Conservation (phyloP, 106 monocot genomes). For the Xerophyta viscosa region DNA sequence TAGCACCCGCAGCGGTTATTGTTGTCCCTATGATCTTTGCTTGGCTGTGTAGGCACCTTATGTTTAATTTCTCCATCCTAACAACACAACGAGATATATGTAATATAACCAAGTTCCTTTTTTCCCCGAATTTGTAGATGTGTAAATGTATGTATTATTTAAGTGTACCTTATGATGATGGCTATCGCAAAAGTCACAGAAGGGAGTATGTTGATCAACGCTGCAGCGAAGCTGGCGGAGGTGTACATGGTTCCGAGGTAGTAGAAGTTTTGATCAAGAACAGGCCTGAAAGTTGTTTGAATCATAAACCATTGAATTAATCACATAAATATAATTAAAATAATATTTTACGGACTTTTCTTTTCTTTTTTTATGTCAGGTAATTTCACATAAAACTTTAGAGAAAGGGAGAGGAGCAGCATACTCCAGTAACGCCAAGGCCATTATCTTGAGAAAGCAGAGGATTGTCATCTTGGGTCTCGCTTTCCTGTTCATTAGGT, state of each 20-base stretch:
- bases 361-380: background rate
- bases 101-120: background rate
- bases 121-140: too few species aligned
- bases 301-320: background rate
- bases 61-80: constrained; percentile 55
- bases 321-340: background rate
- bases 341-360: background rate
- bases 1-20: constrained; percentile 41
- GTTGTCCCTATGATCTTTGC: constrained; percentile 49
- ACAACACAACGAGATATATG: background rate
- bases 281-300: constrained; percentile 47
- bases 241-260: constrained; percentile 75
- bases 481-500: constrained; percentile 38
- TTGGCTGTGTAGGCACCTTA: constrained; percentile 35
- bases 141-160: background rate
- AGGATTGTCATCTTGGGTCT: constrained; percentile 75
- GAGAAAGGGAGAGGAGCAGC: background rate
- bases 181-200: constrained; percentile 56
- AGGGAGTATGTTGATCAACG: constrained; percentile 71
- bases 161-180: constrained; percentile 31
- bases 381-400: background rate
- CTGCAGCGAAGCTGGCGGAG: constrained; percentile 63
- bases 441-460: constrained; percentile 60
- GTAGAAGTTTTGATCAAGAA: constrained; percentile 83
- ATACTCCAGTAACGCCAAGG: constrained; percentile 57